Percentiles rank a stretch among this genome's conserved stretches.
phyloP scores from a whole-genome alignment of 2,329 filamentous ascomycete genomes.

The Diaporthe australafricana region DNA sequence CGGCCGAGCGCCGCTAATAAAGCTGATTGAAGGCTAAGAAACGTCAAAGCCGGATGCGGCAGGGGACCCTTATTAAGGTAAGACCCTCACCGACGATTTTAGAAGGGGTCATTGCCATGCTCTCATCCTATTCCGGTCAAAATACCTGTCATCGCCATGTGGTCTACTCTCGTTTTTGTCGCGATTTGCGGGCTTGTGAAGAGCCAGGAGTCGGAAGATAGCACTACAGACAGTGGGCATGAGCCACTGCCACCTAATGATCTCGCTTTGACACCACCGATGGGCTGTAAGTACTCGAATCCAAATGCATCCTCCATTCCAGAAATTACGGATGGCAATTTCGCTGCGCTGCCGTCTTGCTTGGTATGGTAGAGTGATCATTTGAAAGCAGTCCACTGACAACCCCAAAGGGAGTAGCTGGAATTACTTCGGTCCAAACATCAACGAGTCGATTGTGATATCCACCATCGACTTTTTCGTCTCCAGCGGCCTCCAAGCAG shows the following conservation, averaged over 20 bases:
- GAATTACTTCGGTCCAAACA: conserved; percentile 27
- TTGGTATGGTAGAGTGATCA: no score
- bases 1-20: conserved; percentile 3
- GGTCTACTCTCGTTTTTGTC: not conserved
- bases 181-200: not conserved
- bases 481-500: conserved; percentile 25
- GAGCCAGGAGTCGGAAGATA: not conserved
- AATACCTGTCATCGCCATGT: not conserved
- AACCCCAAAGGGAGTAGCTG: conserved; percentile 19
- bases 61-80: conserved; percentile 5
- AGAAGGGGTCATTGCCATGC: not conserved
- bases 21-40: not conserved
- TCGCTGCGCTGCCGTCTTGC: no score
- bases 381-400: not conserved
- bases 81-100: not conserved
- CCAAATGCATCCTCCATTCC: not conserved
- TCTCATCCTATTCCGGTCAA: no score
- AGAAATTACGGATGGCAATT: no score
- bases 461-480: conserved; percentile 26
- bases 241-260: conserved; percentile 21
- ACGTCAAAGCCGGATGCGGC: not conserved
- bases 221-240: not conserved
- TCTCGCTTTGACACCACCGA: conserved; percentile 25
- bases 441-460: conserved; percentile 27
- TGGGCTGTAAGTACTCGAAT: conserved; percentile 13